Conservation (phyloP, 768 basidiomycete genomes). For the Tephrocybe sp. region DNA sequence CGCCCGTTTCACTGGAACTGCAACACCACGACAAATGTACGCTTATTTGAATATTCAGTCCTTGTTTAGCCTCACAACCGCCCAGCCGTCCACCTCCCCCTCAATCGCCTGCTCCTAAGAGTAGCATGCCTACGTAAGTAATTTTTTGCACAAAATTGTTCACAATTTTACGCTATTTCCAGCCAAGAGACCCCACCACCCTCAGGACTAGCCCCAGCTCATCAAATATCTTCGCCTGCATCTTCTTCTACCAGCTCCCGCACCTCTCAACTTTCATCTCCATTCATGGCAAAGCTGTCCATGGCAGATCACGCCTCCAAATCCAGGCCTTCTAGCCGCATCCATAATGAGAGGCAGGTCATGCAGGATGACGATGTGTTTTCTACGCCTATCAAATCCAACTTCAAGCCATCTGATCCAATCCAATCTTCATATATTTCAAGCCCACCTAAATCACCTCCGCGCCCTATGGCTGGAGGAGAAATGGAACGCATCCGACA, state of each 20-base stretch:
- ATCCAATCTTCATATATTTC: conserved; percentile 7
- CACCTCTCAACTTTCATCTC: conserved; percentile 41
- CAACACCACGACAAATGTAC: conserved; percentile 30
- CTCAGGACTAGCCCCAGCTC: conserved; percentile 21
- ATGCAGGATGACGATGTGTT: conserved; percentile 27
- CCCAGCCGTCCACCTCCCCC: conserved; percentile 5
- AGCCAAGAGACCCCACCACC: conserved; percentile 18
- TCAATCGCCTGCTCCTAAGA: conserved; percentile 27
- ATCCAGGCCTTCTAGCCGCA: conserved; percentile 10
- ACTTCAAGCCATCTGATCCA: conserved; percentile 4
- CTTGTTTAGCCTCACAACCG: conserved; percentile 1
- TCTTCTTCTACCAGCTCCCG: conserved; percentile 26
- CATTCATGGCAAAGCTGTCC: conserved; percentile 41
- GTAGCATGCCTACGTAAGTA: conserved; percentile 18
- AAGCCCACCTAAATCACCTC: conserved; percentile 24
- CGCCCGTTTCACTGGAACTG: conserved; percentile 21
- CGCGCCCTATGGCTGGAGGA: conserved; percentile 36
- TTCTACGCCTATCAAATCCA: conserved; percentile 8
- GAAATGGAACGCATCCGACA: conserved; percentile 62
- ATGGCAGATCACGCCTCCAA: conserved; percentile 24
- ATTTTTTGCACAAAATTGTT: not conserved
- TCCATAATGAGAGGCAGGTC: conserved; percentile 13
- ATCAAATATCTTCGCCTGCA: conserved; percentile 28
- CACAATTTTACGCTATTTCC: not conserved
- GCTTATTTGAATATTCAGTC: not conserved